Evolutionary conservation across 371 early-diverging fungal species (phyloP).

Genomic region (Lichtheimia ornata): DNA sequence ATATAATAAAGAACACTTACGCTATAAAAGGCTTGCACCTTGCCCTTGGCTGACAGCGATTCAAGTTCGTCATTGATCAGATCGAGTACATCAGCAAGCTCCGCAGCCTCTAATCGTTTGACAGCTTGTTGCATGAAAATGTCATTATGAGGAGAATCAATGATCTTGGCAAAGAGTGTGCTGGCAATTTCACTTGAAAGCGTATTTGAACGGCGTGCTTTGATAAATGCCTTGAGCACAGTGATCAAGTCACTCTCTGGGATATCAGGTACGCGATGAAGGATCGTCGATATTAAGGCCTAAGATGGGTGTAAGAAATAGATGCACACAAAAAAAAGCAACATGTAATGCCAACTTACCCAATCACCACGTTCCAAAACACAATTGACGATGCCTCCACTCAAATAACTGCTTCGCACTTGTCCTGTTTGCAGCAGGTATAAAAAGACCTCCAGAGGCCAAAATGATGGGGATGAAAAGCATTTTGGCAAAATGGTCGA

Average conservation of each 20-base stretch:
- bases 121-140: slow-evolving; percentile 63
- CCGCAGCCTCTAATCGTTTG: slow-evolving; percentile 45
- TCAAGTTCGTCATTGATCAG: slow-evolving; percentile 49
- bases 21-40: too few relatives aligned
- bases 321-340: neutral
- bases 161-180: slow-evolving; percentile 41
- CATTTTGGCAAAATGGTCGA: slow-evolving; percentile 25
- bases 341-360: slow-evolving; percentile 22
- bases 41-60: neutral
- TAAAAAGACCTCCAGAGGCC: slow-evolving; percentile 54
- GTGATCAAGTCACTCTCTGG: slow-evolving; percentile 58
- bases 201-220: slow-evolving; percentile 16
- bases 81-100: slow-evolving; percentile 46
- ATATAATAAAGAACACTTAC: too few relatives aligned
- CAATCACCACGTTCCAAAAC: slow-evolving; percentile 58
- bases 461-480: slow-evolving; percentile 40
- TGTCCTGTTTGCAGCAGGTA: slow-evolving; percentile 52
- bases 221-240: slow-evolving; percentile 37
- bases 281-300: slow-evolving; percentile 47
- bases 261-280: slow-evolving; percentile 57
- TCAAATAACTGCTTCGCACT: slow-evolving; percentile 49
- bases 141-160: slow-evolving; percentile 59
- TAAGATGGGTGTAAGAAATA: neutral
- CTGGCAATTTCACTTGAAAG: slow-evolving; percentile 8
- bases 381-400: slow-evolving; percentile 48